These are phyloP conservation scores for Gentiana macrophylla DNA, from an alignment of 257 asterid genomes.

Conservation along the genomic window DNA sequence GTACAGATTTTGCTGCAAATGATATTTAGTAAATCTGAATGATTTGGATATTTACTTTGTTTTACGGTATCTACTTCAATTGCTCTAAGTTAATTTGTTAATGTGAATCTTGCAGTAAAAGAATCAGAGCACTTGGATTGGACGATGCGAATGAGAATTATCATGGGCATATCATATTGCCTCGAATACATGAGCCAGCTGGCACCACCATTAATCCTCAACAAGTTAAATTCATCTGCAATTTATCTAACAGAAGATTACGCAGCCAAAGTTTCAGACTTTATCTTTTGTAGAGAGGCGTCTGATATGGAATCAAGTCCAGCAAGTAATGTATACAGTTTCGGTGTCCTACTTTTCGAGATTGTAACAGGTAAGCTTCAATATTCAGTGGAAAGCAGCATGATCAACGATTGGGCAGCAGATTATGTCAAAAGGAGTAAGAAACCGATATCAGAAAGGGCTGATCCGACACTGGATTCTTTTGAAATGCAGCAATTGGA, in stretches of 20 bases:
- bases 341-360: conserved; percentile 62
- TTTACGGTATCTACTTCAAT: not conserved
- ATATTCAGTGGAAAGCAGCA: conserved; percentile 34
- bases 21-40: no score
- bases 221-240: conserved; percentile 53
- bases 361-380: conserved; percentile 71
- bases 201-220: conserved; percentile 50
- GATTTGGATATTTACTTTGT: not conserved
- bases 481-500: conserved; percentile 36
- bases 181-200: conserved; percentile 72
- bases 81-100: not conserved
- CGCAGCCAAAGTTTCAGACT: conserved; percentile 78
- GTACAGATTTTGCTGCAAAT: no score
- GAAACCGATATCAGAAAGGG: conserved; percentile 26
- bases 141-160: conserved; percentile 62
- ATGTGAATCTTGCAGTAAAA: conserved; percentile 36
- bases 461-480: conserved; percentile 54
- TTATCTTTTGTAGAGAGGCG: conserved; percentile 29
- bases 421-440: conserved; percentile 42
- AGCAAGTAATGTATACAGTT: conserved; percentile 53
- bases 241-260: conserved; percentile 73
- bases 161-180: conserved; percentile 90
- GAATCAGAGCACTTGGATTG: conserved; percentile 90
- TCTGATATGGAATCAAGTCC: conserved; percentile 22
- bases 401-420: conserved; percentile 52